These are phyloP conservation scores for Penicillium decumbens DNA, from an alignment of 2,329 filamentous ascomycete species.

Conservation along the genomic window DNA sequence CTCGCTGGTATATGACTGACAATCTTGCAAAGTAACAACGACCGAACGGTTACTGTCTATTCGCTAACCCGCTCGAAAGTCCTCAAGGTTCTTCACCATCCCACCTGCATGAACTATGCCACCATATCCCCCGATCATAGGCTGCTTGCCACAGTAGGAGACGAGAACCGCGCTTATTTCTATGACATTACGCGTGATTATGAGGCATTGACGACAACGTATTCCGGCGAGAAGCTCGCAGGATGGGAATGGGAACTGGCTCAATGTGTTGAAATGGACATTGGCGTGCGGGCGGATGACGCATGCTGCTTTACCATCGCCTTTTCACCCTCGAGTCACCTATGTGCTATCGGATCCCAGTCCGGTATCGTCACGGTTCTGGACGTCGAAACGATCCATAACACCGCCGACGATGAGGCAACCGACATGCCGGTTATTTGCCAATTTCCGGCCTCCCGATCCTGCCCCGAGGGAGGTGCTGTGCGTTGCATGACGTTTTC, in stretches of 20 bases:
- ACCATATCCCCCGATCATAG: slow-evolving; percentile 86
- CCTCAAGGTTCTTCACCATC: slow-evolving; percentile 67
- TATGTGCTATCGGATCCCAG: slow-evolving; percentile 50
- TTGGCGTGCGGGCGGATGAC: slow-evolving; percentile 38
- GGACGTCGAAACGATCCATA: slow-evolving; percentile 35
- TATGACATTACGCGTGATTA: slow-evolving; percentile 52
- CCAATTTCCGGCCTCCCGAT: slow-evolving; percentile 71
- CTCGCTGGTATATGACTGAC: slow-evolving; percentile 35
- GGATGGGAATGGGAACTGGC: slow-evolving; percentile 42
- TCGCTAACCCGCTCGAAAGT: slow-evolving; percentile 65
- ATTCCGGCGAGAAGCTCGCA: slow-evolving; percentile 33
- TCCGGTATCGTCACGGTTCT: slow-evolving; percentile 47
- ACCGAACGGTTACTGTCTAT: slow-evolving; percentile 81
- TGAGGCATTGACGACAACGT: slow-evolving; percentile 24
- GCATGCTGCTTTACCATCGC: slow-evolving; percentile 47
- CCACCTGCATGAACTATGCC: slow-evolving; percentile 86
- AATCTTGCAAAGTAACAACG: slow-evolving; percentile 69
- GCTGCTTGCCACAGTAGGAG: slow-evolving; percentile 76
- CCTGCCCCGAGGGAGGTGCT: slow-evolving; percentile 66
- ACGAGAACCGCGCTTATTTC: slow-evolving; percentile 81
- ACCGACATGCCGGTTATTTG: slow-evolving; percentile 56
- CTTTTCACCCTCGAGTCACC: slow-evolving; percentile 47
- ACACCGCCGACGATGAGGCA: slow-evolving; percentile 17
- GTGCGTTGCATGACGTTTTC: slow-evolving; percentile 90
- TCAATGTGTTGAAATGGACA: slow-evolving; percentile 39